A percentile compares a stretch with the other conserved stretches of the same genome.
Conservation (phyloP, 257 asterid species). For the Solanum stenotomum region DNA sequence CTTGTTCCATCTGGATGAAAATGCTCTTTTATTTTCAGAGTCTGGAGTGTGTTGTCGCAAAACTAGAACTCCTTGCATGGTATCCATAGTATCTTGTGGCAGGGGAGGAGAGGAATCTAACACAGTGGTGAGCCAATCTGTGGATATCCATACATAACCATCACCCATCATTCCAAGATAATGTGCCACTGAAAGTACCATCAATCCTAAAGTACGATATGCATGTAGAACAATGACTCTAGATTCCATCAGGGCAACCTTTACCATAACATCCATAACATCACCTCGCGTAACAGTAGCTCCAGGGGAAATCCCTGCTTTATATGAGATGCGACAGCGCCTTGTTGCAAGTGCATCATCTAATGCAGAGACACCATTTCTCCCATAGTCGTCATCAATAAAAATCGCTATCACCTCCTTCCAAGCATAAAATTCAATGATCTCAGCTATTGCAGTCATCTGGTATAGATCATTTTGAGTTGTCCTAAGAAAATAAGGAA, state of each 20-base stretch:
- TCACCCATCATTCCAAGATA: slow-evolving; percentile 43
- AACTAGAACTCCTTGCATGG: slow-evolving; percentile 35
- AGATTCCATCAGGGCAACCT: slow-evolving; percentile 34
- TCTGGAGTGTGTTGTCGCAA: slow-evolving; percentile 37
- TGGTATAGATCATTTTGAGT: slow-evolving; percentile 36
- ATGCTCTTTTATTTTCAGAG: slow-evolving; percentile 38
- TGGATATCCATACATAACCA: slow-evolving; percentile 46
- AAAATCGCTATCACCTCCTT: slow-evolving; percentile 25
- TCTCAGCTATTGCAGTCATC: slow-evolving; percentile 42
- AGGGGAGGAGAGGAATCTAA: slow-evolving; percentile 32
- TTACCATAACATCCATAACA: slow-evolving; percentile 34
- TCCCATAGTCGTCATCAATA: slow-evolving; percentile 38
- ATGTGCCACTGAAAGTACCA: slow-evolving; percentile 32
- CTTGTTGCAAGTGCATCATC: slow-evolving; percentile 34
- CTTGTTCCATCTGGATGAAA: slow-evolving; percentile 45
- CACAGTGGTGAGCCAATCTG: slow-evolving; percentile 44
- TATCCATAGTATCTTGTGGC: slow-evolving; percentile 16
- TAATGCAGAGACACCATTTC: slow-evolving; percentile 38
- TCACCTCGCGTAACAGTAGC: slow-evolving; percentile 5
- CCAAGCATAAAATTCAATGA: slow-evolving; percentile 31
- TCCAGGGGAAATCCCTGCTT: slow-evolving; percentile 33
- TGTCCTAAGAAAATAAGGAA: slow-evolving; percentile 40
- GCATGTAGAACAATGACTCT: slow-evolving; percentile 36
- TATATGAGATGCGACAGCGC: slow-evolving; percentile 28
- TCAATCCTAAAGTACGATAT: slow-evolving; percentile 23